Percentiles rank a stretch among this genome's conserved stretches.
Conservation (phyloP, 805 yeast species). For the Scheffersomyces lignosus region DNA sequence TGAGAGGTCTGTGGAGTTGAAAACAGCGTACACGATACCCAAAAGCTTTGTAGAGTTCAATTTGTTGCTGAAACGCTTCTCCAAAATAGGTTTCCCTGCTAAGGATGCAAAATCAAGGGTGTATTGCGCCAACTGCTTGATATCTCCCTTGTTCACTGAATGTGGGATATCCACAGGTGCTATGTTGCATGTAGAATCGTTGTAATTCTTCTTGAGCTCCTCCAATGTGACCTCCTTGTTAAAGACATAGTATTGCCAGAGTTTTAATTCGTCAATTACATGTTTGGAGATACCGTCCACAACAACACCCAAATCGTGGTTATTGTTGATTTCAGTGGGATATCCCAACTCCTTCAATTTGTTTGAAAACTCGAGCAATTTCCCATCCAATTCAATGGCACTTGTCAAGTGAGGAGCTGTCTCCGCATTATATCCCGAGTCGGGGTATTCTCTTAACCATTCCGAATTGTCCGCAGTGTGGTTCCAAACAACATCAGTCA, state of each 20-base stretch:
- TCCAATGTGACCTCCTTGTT: slow-evolving; percentile 48
- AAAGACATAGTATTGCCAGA: slow-evolving; percentile 89
- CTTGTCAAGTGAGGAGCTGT: slow-evolving; percentile 88
- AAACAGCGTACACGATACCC: slow-evolving; percentile 43
- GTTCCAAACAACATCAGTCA: slow-evolving; percentile 92
- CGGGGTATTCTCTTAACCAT: slow-evolving; percentile 88
- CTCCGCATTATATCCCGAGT: slow-evolving; percentile 78
- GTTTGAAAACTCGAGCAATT: slow-evolving; percentile 64
- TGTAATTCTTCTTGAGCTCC: slow-evolving; percentile 40
- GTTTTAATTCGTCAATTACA: slow-evolving; percentile 62
- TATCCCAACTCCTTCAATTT: slow-evolving; percentile 57
- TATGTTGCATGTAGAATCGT: slow-evolving; percentile 9
- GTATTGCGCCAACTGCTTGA: slow-evolving; percentile 48
- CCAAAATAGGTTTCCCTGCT: slow-evolving; percentile 44
- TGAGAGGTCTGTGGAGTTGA: slow-evolving; percentile 9
- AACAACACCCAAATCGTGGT: slow-evolving; percentile 57
- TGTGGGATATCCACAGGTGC: slow-evolving; percentile 12
- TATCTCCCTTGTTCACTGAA: slow-evolving; percentile 35
- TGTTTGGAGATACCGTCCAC: slow-evolving; percentile 64
- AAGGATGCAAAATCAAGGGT: slow-evolving; percentile 44
- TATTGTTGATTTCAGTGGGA: slow-evolving; percentile 53
- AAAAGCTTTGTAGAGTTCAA: slow-evolving; percentile 54
- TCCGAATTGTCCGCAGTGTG: slow-evolving; percentile 90
- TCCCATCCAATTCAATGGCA: slow-evolving; percentile 80
- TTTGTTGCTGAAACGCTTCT: slow-evolving; percentile 52